Evolutionary conservation across 345 rosid genomes (phyloP).

Genomic region (Populus ilicifolia): DNA sequence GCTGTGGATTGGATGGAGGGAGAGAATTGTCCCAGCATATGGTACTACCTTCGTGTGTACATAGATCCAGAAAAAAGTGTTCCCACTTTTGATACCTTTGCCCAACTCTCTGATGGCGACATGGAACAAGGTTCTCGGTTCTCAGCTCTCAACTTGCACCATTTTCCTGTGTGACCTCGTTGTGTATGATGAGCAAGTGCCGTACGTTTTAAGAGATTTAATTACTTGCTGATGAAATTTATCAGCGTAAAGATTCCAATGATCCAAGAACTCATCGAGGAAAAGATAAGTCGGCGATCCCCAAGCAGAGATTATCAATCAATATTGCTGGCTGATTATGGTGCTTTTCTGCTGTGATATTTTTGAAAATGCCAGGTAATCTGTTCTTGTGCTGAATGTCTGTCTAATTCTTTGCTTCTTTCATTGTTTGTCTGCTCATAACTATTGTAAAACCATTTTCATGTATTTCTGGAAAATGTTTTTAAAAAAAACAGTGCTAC

Average conservation of each 20-base stretch:
- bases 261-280: background rate
- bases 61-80: background rate
- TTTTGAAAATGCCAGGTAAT: background rate
- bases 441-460: no score
- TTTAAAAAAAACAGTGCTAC: no score
- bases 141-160: conserved; percentile 20
- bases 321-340: background rate
- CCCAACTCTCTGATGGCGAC: conserved; percentile 7
- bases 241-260: background rate
- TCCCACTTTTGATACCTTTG: background rate
- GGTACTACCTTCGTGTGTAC: background rate
- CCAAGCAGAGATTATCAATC: conserved; percentile 6
- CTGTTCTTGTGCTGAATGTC: background rate
- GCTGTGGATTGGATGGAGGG: background rate
- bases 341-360: background rate
- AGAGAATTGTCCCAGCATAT: background rate
- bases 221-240: background rate
- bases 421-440: background rate
- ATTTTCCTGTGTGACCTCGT: no score
- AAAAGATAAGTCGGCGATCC: background rate
- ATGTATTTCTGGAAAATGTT: no score
- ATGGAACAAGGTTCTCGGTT: conserved; percentile 37
- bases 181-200: no score
- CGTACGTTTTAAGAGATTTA: no score
- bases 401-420: background rate